Conservation (phyloP, 2,329 filamentous ascomycete genomes). For the Aspergillus sergii region DNA sequence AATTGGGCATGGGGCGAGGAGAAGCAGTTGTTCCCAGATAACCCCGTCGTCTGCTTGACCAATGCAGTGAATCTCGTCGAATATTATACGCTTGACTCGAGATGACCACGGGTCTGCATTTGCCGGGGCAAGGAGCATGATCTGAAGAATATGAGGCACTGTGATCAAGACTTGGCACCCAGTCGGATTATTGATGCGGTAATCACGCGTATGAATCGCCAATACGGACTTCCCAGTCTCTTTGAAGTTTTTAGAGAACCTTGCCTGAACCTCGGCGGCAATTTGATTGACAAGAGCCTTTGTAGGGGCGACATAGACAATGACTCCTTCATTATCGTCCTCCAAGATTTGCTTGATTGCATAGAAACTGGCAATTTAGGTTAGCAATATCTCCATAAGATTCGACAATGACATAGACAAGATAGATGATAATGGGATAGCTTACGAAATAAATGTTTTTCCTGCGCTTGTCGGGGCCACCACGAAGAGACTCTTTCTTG, state of each 20-base stretch:
- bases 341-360: constrained; percentile 77
- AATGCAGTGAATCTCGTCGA: constrained; percentile 81
- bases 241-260: constrained; percentile 53
- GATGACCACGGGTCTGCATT: constrained; percentile 70
- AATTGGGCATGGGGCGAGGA: constrained; percentile 74
- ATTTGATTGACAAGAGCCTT: constrained; percentile 85
- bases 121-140: constrained; percentile 69
- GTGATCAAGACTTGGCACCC: constrained; percentile 67
- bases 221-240: constrained; percentile 69
- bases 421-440: not conserved
- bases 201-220: constrained; percentile 77
- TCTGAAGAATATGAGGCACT: constrained; percentile 68
- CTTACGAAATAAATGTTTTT: constrained; percentile 73
- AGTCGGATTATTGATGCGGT: constrained; percentile 71
- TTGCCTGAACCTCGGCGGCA: constrained; percentile 69
- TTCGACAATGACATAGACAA: not conserved
- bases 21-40: constrained; percentile 76
- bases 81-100: constrained; percentile 74
- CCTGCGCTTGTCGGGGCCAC: constrained; percentile 78
- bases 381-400: not conserved
- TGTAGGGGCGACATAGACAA: constrained; percentile 80
- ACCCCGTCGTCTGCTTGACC: constrained; percentile 75
- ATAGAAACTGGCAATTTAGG: constrained; percentile 58
- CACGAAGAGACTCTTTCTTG: constrained; percentile 64
- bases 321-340: constrained; percentile 66